Percentiles rank a stretch among this genome's conserved stretches.
Evolutionary conservation across 345 rosid genomes (phyloP).

Genomic region (Sonneratia alba): DNA sequence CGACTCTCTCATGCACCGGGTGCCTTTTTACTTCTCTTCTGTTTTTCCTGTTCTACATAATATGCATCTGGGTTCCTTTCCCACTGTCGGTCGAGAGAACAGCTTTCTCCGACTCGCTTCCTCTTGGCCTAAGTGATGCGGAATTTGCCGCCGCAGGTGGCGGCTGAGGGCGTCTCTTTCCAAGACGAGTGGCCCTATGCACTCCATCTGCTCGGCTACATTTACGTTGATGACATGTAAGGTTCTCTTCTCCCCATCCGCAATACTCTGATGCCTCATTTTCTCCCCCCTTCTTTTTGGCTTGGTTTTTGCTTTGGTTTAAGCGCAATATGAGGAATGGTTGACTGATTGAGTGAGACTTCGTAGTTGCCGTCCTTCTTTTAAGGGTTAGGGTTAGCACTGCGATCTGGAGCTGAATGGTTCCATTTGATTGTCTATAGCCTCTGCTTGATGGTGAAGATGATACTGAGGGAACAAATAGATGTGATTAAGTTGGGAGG

Average conservation of each 20-base stretch:
- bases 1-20: constrained; percentile 76
- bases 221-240: constrained; percentile 57
- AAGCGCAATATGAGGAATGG: neutral
- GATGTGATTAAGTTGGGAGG: neutral
- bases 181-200: constrained; percentile 91
- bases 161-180: constrained; percentile 56
- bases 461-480: neutral
- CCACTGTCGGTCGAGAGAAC: neutral
- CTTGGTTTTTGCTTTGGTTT: neutral
- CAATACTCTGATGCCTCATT: neutral
- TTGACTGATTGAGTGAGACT: neutral
- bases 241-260: neutral
- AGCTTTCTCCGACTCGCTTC: neutral
- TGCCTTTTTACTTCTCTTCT: neutral
- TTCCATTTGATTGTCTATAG: neutral
- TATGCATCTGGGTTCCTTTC: neutral
- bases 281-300: neutral
- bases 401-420: neutral
- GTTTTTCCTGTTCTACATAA: neutral
- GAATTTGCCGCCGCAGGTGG: constrained; percentile 31
- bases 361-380: neutral
- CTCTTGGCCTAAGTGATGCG: constrained; percentile 4
- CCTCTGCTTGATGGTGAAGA: neutral
- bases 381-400: neutral
- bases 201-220: constrained; percentile 66